Evolutionary conservation across 2,329 filamentous ascomycete genomes (phyloP).

Genomic region (Endoconidiophora laricicola): DNA sequence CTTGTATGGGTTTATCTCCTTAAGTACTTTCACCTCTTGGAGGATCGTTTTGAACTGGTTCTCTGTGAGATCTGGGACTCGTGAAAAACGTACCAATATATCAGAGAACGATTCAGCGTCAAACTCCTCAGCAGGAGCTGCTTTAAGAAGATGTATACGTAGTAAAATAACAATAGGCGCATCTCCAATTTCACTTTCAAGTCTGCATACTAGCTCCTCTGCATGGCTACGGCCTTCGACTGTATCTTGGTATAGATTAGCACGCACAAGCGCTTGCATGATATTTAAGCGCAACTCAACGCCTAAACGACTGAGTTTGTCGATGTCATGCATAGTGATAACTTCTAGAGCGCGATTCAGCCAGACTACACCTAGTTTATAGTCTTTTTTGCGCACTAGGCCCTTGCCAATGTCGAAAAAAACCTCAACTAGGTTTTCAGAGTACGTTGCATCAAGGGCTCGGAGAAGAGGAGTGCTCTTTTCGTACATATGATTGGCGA

Average conservation of each 20-base stretch:
- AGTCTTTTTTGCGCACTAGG: conserved; percentile 34
- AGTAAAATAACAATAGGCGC: conserved; percentile 50
- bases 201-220: conserved; percentile 36
- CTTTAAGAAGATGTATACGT: conserved; percentile 48
- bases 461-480: conserved; percentile 32
- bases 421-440: conserved; percentile 48
- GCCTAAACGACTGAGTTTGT: conserved; percentile 39
- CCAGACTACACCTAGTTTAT: conserved; percentile 35
- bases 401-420: conserved; percentile 57
- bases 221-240: conserved; percentile 33
- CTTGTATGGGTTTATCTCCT: conserved; percentile 32
- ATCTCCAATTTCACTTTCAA: conserved; percentile 47
- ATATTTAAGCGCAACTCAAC: conserved; percentile 50
- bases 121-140: conserved; percentile 28
- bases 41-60: conserved; percentile 49
- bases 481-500: conserved; percentile 62
- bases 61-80: conserved; percentile 41
- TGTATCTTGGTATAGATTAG: conserved; percentile 31
- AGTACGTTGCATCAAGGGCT: conserved; percentile 29
- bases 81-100: conserved; percentile 46
- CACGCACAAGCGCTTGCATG: conserved; percentile 44
- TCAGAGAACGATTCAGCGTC: conserved; percentile 30
- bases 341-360: conserved; percentile 48
- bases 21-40: conserved; percentile 49
- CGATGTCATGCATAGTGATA: conserved; percentile 37